Conservation (phyloP, 257 asterid species). For the Penstemon newberryi region DNA sequence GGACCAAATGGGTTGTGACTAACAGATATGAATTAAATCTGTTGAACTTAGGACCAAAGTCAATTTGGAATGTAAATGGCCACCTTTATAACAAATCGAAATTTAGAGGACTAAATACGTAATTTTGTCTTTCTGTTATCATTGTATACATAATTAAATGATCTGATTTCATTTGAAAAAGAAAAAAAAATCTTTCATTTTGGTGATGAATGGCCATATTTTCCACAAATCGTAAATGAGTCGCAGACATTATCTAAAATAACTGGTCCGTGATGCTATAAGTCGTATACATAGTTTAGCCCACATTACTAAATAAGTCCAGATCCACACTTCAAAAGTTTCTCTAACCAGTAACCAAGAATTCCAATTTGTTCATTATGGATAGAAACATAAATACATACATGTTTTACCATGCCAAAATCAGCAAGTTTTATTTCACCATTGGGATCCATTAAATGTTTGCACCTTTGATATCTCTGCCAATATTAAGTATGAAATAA, state of each 20-base stretch:
- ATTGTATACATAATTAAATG: too few species aligned
- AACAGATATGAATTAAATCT: too few species aligned
- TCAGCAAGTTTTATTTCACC: slow-evolving; percentile 96
- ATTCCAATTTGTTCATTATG: background rate
- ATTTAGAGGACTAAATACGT: too few species aligned
- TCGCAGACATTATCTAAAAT: background rate
- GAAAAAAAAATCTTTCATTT: too few species aligned
- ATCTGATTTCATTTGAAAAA: too few species aligned
- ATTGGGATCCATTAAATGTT: slow-evolving; percentile 91
- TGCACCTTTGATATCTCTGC: slow-evolving; percentile 96
- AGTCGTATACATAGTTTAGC: background rate
- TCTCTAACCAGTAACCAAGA: background rate
- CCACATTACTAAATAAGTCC: background rate
- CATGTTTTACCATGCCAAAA: slow-evolving; percentile 99
- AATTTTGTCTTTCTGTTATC: too few species aligned
- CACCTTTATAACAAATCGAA: too few species aligned
- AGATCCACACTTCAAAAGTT: background rate
- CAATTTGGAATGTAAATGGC: too few species aligned
- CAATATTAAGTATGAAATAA: slow-evolving; percentile 28
- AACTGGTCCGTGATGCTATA: slow-evolving; percentile 9
- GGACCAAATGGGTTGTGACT: too few species aligned
- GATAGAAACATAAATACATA: slow-evolving; percentile 35
- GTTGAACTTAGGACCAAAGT: too few species aligned
- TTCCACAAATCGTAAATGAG: too few species aligned
- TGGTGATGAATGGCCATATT: too few species aligned